These are phyloP conservation scores for Sarcodon aspratus DNA, from an alignment of 768 basidiomycete species.

Conservation along the genomic window DNA sequence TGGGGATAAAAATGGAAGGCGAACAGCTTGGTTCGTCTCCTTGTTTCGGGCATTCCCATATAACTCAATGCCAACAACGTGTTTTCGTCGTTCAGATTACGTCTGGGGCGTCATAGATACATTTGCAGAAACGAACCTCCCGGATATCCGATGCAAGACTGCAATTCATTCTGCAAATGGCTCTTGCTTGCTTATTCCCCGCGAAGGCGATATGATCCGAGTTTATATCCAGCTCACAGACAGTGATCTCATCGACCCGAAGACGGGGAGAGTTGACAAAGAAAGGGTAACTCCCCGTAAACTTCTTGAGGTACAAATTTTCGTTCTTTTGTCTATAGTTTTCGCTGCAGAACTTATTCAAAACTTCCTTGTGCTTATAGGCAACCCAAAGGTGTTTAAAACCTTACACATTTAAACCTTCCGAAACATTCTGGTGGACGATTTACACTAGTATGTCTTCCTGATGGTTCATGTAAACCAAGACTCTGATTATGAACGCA, in stretches of 20 bases:
- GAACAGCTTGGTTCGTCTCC: conserved; percentile 38
- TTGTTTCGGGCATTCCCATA: not conserved
- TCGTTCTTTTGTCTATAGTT: not conserved
- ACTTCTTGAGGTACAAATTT: conserved; percentile 22
- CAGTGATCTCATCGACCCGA: conserved; percentile 19
- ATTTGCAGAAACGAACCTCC: conserved; percentile 38
- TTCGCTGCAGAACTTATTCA: no score
- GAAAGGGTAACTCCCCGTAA: conserved; percentile 23
- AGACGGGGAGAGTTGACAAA: conserved; percentile 31
- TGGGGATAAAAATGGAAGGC: conserved; percentile 64
- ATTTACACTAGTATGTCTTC: conserved; percentile 31
- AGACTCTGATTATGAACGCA: not conserved
- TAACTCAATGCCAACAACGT: no score
- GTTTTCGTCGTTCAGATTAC: conserved; percentile 30
- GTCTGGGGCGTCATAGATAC: conserved; percentile 77
- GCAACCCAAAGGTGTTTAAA: conserved; percentile 26
- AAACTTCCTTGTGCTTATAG: conserved; percentile 8
- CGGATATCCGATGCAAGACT: conserved; percentile 36
- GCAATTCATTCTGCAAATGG: conserved; percentile 40
- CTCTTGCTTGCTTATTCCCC: conserved; percentile 40
- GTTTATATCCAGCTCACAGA: conserved; percentile 42
- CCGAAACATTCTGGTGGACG: conserved; percentile 37
- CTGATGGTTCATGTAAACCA: no score
- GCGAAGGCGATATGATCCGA: conserved; percentile 34
- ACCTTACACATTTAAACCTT: conserved; percentile 24